Percentiles rank a stretch among this genome's conserved stretches.
Evolutionary conservation across 139 green algal genomes (phyloP).

Genomic region (Chlorella sp.): DNA sequence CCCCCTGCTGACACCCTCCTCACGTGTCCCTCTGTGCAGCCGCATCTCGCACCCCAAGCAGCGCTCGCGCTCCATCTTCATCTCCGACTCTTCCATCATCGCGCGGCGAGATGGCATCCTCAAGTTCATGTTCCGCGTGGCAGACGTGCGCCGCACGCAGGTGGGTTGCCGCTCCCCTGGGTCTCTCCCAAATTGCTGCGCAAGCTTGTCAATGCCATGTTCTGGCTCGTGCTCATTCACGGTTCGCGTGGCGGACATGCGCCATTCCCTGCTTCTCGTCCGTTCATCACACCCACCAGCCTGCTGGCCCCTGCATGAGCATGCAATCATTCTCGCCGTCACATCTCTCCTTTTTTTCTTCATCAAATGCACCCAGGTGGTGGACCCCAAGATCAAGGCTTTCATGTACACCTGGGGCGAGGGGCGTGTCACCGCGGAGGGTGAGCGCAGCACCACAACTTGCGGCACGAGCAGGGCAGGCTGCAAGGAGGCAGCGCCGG

Average conservation of each 20-base stretch:
- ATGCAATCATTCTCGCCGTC: too few relatives aligned
- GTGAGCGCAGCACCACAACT: slow-evolving; percentile 46
- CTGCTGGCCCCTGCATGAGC: too few relatives aligned
- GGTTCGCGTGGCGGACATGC: too few relatives aligned
- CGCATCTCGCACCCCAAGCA: slow-evolving; percentile 85
- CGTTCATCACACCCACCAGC: too few relatives aligned
- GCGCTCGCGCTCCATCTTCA: slow-evolving; percentile 84
- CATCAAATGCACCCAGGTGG: slow-evolving; percentile 42
- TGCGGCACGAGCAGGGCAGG: too few relatives aligned
- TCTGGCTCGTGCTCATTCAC: too few relatives aligned
- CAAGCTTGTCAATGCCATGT: too few relatives aligned
- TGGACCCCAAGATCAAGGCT: slow-evolving; percentile 59
- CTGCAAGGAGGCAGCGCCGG: too few relatives aligned
- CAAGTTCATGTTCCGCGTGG: slow-evolving; percentile 94
- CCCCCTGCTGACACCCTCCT: not conserved
- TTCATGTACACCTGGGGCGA: slow-evolving; percentile 83
- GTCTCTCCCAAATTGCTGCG: too few relatives aligned
- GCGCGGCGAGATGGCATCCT: slow-evolving; percentile 85
- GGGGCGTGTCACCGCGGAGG: slow-evolving; percentile 79
- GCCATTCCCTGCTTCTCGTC: too few relatives aligned
- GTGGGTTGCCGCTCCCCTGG: too few relatives aligned
- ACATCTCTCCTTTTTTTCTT: too few relatives aligned
- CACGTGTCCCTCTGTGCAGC: slow-evolving; percentile 18
- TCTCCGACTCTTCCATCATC: slow-evolving; percentile 84
- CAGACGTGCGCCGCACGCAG: slow-evolving; percentile 76